Percentiles rank a stretch among this genome's conserved stretches.
phyloP scores from a whole-genome alignment of 2,329 filamentous ascomycete species.

The Fusarium palustre region DNA sequence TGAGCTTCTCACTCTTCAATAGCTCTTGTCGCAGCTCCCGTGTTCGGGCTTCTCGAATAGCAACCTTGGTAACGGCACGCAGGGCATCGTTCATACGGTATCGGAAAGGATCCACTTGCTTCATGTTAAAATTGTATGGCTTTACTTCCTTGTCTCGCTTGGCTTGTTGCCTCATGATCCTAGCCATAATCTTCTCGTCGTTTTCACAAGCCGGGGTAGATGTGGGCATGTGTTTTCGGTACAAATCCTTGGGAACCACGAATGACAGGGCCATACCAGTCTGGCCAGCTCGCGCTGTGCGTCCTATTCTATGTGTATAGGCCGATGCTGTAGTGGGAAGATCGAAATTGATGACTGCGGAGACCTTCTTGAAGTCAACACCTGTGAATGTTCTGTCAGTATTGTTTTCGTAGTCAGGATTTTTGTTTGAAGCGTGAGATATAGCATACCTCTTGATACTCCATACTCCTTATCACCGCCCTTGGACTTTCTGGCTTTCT shows the following conservation, averaged over 20 bases:
- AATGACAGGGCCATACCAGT: conserved; percentile 97
- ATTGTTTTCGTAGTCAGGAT: neutral
- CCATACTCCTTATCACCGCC: conserved; percentile 88
- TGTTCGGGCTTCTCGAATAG: conserved; percentile 88
- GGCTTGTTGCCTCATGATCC: conserved; percentile 81
- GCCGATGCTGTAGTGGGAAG: conserved; percentile 88
- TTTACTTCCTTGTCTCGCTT: conserved; percentile 85
- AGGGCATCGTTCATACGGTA: conserved; percentile 96
- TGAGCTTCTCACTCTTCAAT: conserved; percentile 92
- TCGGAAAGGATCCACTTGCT: conserved; percentile 90
- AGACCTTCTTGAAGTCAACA: conserved; percentile 96
- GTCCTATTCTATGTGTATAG: conserved; percentile 96
- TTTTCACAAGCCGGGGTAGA: conserved; percentile 78
- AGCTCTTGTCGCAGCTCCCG: conserved; percentile 90
- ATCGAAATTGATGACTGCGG: conserved; percentile 96
- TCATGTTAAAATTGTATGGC: conserved; percentile 94
- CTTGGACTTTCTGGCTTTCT: conserved; percentile 64
- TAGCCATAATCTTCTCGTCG: conserved; percentile 85
- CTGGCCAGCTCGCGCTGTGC: conserved; percentile 91
- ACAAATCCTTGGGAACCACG: conserved; percentile 83
- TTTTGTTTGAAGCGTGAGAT: neutral
- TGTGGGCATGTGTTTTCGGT: conserved; percentile 90
- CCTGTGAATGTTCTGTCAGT: conserved; percentile 45
- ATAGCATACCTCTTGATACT: conserved; percentile 79
- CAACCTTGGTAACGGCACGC: conserved; percentile 87